Evolutionary conservation across 306 rosid genomes (phyloP).

Genomic region (Mimosa pudica): DNA sequence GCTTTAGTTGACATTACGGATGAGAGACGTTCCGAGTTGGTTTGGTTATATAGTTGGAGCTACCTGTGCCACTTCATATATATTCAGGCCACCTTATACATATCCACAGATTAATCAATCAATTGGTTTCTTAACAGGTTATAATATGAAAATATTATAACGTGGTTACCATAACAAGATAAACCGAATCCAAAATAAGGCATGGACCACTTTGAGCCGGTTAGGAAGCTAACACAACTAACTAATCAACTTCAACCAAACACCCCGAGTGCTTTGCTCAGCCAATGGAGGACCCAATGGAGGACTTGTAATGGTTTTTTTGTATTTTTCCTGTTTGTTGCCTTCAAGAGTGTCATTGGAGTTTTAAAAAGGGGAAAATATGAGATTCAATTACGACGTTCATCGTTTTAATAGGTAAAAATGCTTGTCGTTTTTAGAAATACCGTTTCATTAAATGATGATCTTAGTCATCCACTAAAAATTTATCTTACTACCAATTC

Average conservation of each 20-base stretch:
- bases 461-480: too few relatives aligned
- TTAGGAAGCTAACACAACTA: background rate
- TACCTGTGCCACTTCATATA: conserved; percentile 12
- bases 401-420: too few relatives aligned
- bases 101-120: background rate
- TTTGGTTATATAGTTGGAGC: conserved; percentile 34
- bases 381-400: too few relatives aligned
- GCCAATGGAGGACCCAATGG: too few relatives aligned
- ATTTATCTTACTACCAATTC: too few relatives aligned
- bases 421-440: too few relatives aligned
- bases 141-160: background rate
- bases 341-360: too few relatives aligned
- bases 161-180: background rate
- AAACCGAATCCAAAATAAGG: background rate
- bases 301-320: too few relatives aligned
- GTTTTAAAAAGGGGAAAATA: too few relatives aligned
- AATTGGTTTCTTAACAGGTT: background rate
- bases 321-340: too few relatives aligned
- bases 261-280: background rate
- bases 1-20: background rate
- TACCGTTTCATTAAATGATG: too few relatives aligned
- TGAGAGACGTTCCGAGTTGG: conserved; percentile 17
- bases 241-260: background rate
- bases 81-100: background rate
- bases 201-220: background rate